These are phyloP conservation scores for Oenanthe javanica DNA, from an alignment of 140 eudicot species.

Conservation along the genomic window DNA sequence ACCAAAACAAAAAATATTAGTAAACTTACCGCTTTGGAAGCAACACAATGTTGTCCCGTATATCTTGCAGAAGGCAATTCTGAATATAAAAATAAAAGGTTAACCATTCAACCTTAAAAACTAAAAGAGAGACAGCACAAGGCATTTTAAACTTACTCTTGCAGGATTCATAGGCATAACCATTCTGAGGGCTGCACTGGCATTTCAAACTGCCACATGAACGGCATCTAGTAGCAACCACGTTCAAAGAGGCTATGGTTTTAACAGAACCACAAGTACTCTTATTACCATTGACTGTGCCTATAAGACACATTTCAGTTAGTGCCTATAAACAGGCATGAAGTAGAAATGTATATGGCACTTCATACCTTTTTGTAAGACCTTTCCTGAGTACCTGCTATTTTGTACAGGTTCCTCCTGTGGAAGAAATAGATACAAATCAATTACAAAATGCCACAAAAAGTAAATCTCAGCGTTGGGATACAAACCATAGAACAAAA, in stretches of 20 bases:
- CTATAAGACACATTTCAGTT: slow-evolving; percentile 25
- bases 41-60: slow-evolving; percentile 12
- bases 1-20: not conserved
- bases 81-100: slow-evolving; percentile 4
- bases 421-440: not conserved
- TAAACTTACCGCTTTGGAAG: slow-evolving; percentile 19
- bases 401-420: slow-evolving; percentile 24
- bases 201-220: slow-evolving; percentile 23
- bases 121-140: not conserved
- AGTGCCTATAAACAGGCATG: slow-evolving; percentile 24
- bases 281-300: slow-evolving; percentile 23
- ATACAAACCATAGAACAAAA: too few species aligned
- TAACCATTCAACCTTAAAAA: not conserved
- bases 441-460: not conserved
- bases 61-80: slow-evolving; percentile 28
- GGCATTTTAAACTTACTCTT: slow-evolving; percentile 25
- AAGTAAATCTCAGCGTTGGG: not conserved
- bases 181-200: slow-evolving; percentile 18
- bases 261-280: slow-evolving; percentile 23
- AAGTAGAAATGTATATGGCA: slow-evolving; percentile 16
- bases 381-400: slow-evolving; percentile 9
- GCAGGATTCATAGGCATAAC: slow-evolving; percentile 7
- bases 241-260: not conserved
- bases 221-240: slow-evolving; percentile 12
- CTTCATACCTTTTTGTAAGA: slow-evolving; percentile 28